Evolutionary conservation across 1,139 yeast species (phyloP), one percentile per base, ranked within the genome.

Genomic region (Saccharomyces hybrid): DNA sequence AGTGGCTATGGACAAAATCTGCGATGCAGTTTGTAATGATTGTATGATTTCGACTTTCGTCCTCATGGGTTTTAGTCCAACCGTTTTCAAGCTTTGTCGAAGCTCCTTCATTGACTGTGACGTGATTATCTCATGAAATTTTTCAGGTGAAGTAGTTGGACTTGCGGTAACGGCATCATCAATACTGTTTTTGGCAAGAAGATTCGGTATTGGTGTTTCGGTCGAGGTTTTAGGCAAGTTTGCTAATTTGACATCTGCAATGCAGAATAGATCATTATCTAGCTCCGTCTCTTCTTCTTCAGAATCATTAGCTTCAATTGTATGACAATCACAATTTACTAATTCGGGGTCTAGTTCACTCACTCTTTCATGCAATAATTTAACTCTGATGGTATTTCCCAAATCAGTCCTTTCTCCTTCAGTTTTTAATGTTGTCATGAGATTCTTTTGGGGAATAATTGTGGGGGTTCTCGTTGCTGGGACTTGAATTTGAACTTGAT

Each of bases 391-490:
- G 25, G 23, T 6, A 16, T 6, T 34, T 34, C 9, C 42, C 9
- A 14, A 2, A 34, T 16, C 23, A 14, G 3, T 14, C 13, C 7
- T 16, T 34, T 28, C 49, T 49, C 30, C 31, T 31, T 28, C 13
- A 48, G 32, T 25, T 46, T 11, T 48, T 41, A 26, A 30, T 34
- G 20, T 14, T 16, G 20, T 34, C 7, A 11, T 34, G 4, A 34
- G 42, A 14, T 34, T 34, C 23, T 34, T 34, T 34, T 34, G 42
- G 20, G 42, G 27, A 16, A 48, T 41, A 2, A 47, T 20, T 1
- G 69, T 65, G 2, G 68, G 52, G 1, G 61, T 55, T 52, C 68
- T 61, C 6, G 70, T 66, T 7, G 69, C 69, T 11, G 70, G 69
- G 8, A 67, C 66, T 53, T 67, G 68, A 9, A 67, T 16, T 16